Conservation (phyloP, 2,329 filamentous ascomycete genomes). For the Orbilia javanica region DNA sequence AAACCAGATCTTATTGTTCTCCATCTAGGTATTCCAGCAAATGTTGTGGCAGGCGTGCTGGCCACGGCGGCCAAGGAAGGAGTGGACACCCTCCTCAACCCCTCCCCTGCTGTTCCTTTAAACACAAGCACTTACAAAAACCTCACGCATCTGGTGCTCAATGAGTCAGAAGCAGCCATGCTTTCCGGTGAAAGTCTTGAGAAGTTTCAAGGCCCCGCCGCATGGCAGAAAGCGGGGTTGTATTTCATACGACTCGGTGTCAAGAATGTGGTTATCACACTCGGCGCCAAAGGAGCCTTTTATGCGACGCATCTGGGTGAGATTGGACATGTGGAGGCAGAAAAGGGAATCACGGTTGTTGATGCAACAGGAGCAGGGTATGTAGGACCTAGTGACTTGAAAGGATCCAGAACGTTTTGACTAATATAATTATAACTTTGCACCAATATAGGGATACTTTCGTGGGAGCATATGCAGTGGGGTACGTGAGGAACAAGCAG, state of each 20-base stretch:
- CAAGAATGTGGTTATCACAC: conserved; percentile 16
- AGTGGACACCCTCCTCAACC: conserved; percentile 16
- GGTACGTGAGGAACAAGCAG: background rate
- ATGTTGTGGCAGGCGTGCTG: background rate
- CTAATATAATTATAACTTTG: conserved; percentile 3
- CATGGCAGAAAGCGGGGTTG: conserved; percentile 7
- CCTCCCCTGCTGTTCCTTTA: conserved; percentile 6
- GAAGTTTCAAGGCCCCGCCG: background rate
- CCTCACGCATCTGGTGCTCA: conserved; percentile 2
- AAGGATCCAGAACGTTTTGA: background rate
- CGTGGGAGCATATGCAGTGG: conserved; percentile 13
- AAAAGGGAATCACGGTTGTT: background rate
- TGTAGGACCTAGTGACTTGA: background rate
- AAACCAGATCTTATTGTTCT: conserved; percentile 14
- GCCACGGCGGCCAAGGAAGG: background rate
- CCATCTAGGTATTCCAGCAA: conserved; percentile 5
- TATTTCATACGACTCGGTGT: conserved; percentile 14
- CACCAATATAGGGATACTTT: conserved; percentile 4
- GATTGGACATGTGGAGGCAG: background rate
- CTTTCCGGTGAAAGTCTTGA: background rate
- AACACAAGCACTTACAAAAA: background rate
- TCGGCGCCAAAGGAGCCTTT: conserved; percentile 9
- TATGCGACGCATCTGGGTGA: conserved; percentile 6
- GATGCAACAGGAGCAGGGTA: conserved; percentile 20
- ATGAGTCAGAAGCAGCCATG: conserved; percentile 13